Evolutionary conservation across 805 yeast genomes (phyloP), one percentile per base, ranked within the genome.

Genomic region (Cyberlindnera misumaiensis): DNA sequence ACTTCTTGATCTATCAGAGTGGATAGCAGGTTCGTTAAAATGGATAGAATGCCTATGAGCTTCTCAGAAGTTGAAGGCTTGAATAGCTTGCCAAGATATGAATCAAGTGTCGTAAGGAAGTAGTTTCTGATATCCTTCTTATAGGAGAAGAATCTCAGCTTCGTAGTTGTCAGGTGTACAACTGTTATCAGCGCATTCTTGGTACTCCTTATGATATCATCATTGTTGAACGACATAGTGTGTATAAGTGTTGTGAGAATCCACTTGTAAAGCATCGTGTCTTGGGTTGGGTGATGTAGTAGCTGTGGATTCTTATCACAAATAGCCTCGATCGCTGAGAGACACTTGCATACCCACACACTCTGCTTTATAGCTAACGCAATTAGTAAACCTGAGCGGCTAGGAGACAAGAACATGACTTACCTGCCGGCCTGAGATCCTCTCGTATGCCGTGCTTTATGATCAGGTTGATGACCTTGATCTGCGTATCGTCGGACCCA

Each of bases 311-410:
- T 39, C 30, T 35, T 40, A 12, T 48, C 51, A 30, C 51, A 42
- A 4, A 53, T 46, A 13, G 48, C 39, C 15, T 54, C 56, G 4
- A 52, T 30, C 5, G 57, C 55, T 9, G 40, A 15, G 7, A 54
- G 35, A 22, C 52, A 51, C 14, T 40, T 41, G 16, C 25, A n/a
- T 4, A 44, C 28, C 56, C 57, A 53, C 6, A 28, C 32, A 2
- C 36, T 2, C 11, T 40, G 38, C 10, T 40, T 30, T 3, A 24
- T 36, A 3, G 38, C 42, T 34, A 28, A 11, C 11, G 28, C 11
- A 16, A 10, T 5, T 34, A 22, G 27, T 15, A 34, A 30, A 26
- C n/a, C 7, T 11, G 12, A 28, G 5, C 13, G 28, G 5, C 11
- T 12, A 16, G 13, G 22, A 9, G 16, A 20, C 3, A 12, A 11